These are phyloP conservation scores for Thermoascus crustaceus DNA, from an alignment of 2,329 filamentous ascomycete genomes.

Conservation along the genomic window DNA sequence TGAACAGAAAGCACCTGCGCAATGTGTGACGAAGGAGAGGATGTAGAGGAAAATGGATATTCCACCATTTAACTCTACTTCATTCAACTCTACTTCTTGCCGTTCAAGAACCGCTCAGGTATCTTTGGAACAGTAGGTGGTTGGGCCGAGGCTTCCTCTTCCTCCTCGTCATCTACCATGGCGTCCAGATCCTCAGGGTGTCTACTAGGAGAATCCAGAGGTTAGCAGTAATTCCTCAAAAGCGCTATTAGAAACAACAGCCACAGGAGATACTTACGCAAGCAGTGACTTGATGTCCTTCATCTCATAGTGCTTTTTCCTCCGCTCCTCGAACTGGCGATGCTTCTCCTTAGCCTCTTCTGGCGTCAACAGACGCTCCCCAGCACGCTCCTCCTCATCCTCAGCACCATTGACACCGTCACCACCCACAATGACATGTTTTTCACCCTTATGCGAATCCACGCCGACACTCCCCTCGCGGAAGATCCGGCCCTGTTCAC, in stretches of 20 bases:
- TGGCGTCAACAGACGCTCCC: conserved; percentile 47
- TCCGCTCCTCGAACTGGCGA: conserved; percentile 76
- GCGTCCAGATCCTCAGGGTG: conserved; percentile 60
- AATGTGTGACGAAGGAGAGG: too few relatives aligned
- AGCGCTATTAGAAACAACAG: conserved; percentile 1
- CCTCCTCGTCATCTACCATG: conserved; percentile 49
- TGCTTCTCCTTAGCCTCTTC: conserved; percentile 84
- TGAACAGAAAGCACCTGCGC: too few relatives aligned
- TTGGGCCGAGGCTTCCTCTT: conserved; percentile 18
- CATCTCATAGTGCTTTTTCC: conserved; percentile 99
- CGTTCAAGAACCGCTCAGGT: conserved; percentile 21
- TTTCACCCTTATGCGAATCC: conserved; percentile 45
- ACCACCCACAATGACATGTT: conserved; percentile 71
- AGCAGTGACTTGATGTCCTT: conserved; percentile 81
- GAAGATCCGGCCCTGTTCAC: conserved; percentile 38
- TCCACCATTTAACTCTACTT: too few relatives aligned
- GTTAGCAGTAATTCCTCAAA: conserved; percentile 6
- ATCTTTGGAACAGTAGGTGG: conserved; percentile 27
- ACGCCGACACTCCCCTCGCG: conserved; percentile 34
- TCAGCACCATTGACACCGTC: conserved; percentile 25
- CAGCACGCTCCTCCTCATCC: conserved; percentile 33
- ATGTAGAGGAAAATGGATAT: too few relatives aligned
- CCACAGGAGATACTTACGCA: conserved; percentile 46
- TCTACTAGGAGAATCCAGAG: conserved; percentile 13
- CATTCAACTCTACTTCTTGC: too few relatives aligned